Conservation (phyloP, 768 basidiomycete genomes). For the Rhodotorula graminis region DNA sequence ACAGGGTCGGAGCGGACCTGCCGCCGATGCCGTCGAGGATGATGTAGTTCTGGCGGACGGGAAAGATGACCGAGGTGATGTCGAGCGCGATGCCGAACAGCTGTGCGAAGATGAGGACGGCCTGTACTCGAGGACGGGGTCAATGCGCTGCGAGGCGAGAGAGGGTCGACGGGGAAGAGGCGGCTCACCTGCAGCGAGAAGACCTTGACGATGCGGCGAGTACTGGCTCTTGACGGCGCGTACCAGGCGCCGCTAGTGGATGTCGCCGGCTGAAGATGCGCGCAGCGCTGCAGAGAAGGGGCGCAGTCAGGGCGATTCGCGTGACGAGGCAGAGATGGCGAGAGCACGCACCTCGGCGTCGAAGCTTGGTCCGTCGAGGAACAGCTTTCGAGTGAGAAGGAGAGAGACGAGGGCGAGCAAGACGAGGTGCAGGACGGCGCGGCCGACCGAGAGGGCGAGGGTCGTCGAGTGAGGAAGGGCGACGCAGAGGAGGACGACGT, state of each 20-base stretch:
- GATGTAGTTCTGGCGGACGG: not conserved
- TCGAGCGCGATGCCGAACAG: slow-evolving; percentile 2
- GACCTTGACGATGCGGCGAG: not conserved
- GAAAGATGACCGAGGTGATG: slow-evolving; percentile 13
- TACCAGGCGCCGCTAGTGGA: not conserved
- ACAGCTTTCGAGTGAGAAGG: too few relatives aligned
- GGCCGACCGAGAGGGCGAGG: not conserved
- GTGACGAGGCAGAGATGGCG: not conserved
- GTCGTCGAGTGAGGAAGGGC: not conserved
- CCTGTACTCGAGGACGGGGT: not conserved
- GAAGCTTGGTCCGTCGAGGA: not conserved
- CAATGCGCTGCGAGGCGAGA: too few relatives aligned
- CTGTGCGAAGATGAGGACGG: not conserved
- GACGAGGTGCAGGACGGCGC: slow-evolving; percentile 11
- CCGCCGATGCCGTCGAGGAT: not conserved
- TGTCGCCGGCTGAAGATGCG: not conserved
- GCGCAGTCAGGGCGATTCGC: not conserved
- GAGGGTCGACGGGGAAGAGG: too few relatives aligned
- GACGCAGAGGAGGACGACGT: slow-evolving; percentile 14
- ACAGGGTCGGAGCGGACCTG: not conserved
- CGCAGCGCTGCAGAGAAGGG: not conserved
- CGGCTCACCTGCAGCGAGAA: not conserved
- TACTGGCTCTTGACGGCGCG: not conserved
- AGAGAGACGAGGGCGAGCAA: not conserved
- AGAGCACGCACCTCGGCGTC: not conserved